Conservation (phyloP, 805 yeast species). For the Starmerella bombi region DNA sequence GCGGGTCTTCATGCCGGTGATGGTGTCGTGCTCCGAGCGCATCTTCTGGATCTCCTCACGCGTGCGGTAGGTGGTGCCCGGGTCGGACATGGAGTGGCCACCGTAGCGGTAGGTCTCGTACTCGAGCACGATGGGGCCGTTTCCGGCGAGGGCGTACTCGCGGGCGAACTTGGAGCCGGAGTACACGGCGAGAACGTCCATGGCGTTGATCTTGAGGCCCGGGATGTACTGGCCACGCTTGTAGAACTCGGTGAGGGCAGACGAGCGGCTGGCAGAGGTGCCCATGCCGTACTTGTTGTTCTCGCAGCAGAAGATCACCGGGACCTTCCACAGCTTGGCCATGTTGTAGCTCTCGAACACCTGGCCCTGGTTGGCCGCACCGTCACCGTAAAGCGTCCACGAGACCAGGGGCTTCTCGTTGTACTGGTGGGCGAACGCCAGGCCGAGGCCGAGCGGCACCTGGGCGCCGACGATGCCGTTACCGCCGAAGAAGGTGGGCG, state of each 20-base stretch:
- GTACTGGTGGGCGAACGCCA: conserved; percentile 97
- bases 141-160: conserved; percentile 86
- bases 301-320: conserved; percentile 91
- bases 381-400: conserved; percentile 92
- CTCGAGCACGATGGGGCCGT: conserved; percentile 92
- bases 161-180: conserved; percentile 95
- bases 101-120: conserved; percentile 98
- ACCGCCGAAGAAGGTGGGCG: conserved; percentile 94
- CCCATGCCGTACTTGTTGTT: conserved; percentile 99
- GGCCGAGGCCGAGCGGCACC: conserved; percentile 95
- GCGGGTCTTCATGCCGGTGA: conserved; percentile 85
- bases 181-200: conserved; percentile 91
- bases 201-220: conserved; percentile 95
- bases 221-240: conserved; percentile 99
- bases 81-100: conserved; percentile 99
- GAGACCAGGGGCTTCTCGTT: conserved; percentile 56
- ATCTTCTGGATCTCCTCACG: conserved; percentile 99
- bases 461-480: conserved; percentile 99
- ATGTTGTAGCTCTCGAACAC: conserved; percentile 95
- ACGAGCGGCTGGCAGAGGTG: conserved; percentile 91
- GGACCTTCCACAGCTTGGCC: conserved; percentile 98
- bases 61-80: conserved; percentile 99
- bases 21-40: conserved; percentile 97
- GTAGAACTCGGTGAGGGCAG: conserved; percentile 92
- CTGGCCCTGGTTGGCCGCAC: conserved; percentile 99